Percentiles rank a stretch among this genome's conserved stretches.
These are phyloP conservation scores for Backusella mclennaniae DNA, from an alignment of 192 early-diverging fungal species.

Conservation along the genomic window DNA sequence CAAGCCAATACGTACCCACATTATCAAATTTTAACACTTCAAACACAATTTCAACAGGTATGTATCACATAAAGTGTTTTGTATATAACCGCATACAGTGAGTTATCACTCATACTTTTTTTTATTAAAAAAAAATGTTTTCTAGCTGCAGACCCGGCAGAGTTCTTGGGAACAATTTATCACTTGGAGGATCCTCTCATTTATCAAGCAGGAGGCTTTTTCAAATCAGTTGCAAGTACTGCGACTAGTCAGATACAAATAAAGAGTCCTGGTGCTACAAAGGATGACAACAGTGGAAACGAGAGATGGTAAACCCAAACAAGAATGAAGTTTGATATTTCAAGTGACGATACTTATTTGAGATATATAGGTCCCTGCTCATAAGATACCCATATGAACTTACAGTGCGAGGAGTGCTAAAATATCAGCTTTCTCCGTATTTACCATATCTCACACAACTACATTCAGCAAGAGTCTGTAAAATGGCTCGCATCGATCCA, in stretches of 20 bases:
- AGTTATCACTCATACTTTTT: background rate
- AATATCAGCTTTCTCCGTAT: slow-evolving; percentile 28
- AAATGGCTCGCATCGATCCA: slow-evolving; percentile 31
- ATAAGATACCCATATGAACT: slow-evolving; percentile 37
- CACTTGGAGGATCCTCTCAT: slow-evolving; percentile 33
- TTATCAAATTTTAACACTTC: background rate
- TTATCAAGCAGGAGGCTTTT: slow-evolving; percentile 26
- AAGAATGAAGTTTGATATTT: background rate
- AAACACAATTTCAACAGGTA: background rate
- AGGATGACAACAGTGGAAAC: slow-evolving; percentile 33
- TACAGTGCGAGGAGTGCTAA: slow-evolving; percentile 33
- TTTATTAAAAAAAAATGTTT: too few relatives aligned
- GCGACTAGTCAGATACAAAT: slow-evolving; percentile 34
- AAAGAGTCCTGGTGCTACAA: slow-evolving; percentile 28
- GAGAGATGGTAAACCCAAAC: slow-evolving; percentile 30
- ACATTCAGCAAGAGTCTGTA: slow-evolving; percentile 27
- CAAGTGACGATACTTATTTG: background rate
- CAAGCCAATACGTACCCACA: slow-evolving; percentile 35
- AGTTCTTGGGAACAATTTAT: slow-evolving; percentile 37
- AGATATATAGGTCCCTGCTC: slow-evolving; percentile 23
- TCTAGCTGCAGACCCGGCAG: slow-evolving; percentile 23
- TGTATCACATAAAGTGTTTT: background rate
- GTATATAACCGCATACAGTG: background rate
- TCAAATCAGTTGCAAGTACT: slow-evolving; percentile 14
- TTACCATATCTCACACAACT: slow-evolving; percentile 9